A percentile compares a stretch with the other conserved stretches of the same genome.
These are phyloP conservation scores for Aspergillus cristatus DNA, from an alignment of 495 filamentous ascomycete species.

Conservation along the genomic window DNA sequence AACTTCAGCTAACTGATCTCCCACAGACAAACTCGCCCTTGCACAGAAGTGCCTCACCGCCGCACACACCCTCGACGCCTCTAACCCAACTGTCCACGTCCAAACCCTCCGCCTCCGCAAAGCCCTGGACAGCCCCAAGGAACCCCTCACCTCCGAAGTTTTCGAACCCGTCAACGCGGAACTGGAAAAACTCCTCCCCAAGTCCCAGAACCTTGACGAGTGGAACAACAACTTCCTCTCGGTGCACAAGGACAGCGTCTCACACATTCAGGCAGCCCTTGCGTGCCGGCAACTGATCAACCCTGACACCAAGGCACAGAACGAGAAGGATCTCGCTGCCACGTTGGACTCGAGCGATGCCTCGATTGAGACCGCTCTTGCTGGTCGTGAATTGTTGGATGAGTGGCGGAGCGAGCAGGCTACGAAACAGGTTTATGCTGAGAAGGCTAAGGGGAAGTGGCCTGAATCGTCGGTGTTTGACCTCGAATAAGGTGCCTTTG, in stretches of 20 bases:
- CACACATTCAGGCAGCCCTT: conserved; percentile 55
- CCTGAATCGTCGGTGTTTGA: conserved; percentile 57
- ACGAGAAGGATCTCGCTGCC: conserved; percentile 50
- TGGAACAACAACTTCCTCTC: conserved; percentile 59
- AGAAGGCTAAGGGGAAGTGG: conserved; percentile 62
- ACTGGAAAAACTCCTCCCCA: conserved; percentile 51
- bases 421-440: conserved; percentile 45
- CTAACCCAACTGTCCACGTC: conserved; percentile 68
- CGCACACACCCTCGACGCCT: conserved; percentile 55
- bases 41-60: conserved; percentile 79
- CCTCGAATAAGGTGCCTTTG: conserved; percentile 13
- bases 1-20: conserved; percentile 11
- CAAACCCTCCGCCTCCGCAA: conserved; percentile 63
- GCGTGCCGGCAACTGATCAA: conserved; percentile 52
- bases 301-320: conserved; percentile 40
- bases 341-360: conserved; percentile 46
- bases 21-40: conserved; percentile 69
- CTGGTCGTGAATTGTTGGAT: conserved; percentile 49
- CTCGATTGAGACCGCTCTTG: conserved; percentile 50
- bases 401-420: conserved; percentile 50
- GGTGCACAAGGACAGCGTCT: conserved; percentile 51
- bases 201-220: conserved; percentile 45
- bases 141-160: conserved; percentile 50
- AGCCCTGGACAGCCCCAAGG: conserved; percentile 44
- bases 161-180: conserved; percentile 56